Percentiles rank a stretch among this genome's conserved stretches.
Evolutionary conservation across 108 stramenopile genomes (phyloP).

Genomic region (Chaetoceros muelleri): DNA sequence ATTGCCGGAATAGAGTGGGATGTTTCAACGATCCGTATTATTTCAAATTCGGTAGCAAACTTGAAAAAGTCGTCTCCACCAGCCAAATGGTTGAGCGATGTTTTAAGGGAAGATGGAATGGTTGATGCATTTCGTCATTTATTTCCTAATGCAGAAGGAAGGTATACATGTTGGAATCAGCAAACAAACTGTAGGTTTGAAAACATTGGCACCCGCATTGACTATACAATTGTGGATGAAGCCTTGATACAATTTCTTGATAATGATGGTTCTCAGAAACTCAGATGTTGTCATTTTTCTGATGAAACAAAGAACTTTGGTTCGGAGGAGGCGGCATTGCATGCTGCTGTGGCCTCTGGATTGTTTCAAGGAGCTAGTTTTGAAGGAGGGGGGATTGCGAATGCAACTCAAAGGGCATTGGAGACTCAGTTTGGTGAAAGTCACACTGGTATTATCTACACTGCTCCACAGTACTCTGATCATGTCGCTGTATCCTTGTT

Average conservation of each 20-base stretch:
- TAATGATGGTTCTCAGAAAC: constrained; percentile 15
- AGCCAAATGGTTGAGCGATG: constrained; percentile 44
- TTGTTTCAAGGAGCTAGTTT: constrained; percentile 61
- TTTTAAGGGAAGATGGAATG: constrained; percentile 70
- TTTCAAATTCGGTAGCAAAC: constrained; percentile 42
- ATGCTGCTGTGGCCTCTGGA: constrained; percentile 71
- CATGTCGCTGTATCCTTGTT: constrained; percentile 77
- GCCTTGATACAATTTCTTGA: constrained; percentile 32
- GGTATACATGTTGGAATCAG: constrained; percentile 91
- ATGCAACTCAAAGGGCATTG: constrained; percentile 46
- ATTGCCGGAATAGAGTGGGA: constrained; percentile 59
- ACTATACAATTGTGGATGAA: constrained; percentile 73
- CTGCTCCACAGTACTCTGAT: constrained; percentile 84
- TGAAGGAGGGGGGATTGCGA: constrained; percentile 75
- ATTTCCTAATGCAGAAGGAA: constrained; percentile 68
- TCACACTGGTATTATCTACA: constrained; percentile 87
- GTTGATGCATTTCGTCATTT: constrained; percentile 73
- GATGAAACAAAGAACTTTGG: constrained; percentile 1
- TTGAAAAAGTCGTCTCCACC: constrained; percentile 35
- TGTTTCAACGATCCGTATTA: constrained; percentile 21
- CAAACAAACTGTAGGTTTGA: constrained; percentile 67
- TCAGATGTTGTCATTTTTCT: constrained; percentile 39
- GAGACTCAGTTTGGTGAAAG: constrained; percentile 56
- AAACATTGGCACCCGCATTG: constrained; percentile 83
- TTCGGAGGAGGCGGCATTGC: constrained; percentile 60